These are phyloP conservation scores for Rhizopus delemar DNA, from an alignment of 371 early-diverging fungal species.

Conservation along the genomic window DNA sequence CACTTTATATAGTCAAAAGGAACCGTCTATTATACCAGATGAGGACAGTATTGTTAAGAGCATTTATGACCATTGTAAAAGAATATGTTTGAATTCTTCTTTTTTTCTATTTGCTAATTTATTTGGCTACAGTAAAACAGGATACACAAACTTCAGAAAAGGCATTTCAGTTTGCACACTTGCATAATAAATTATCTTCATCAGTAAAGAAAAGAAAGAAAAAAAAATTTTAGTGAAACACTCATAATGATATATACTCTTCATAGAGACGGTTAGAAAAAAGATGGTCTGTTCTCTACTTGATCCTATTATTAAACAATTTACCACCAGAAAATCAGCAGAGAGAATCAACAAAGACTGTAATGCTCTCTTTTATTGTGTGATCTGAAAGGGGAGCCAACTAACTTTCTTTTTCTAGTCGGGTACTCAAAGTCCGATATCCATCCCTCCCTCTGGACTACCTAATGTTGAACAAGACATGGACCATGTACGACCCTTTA, in stretches of 20 bases:
- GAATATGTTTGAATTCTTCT: not conserved
- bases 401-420: not conserved
- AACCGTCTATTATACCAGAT: constrained; percentile 60
- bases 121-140: constrained; percentile 40
- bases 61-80: constrained; percentile 68
- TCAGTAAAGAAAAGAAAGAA: constrained; percentile 36
- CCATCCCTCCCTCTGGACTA: constrained; percentile 12
- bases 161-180: constrained; percentile 67
- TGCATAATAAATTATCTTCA: constrained; percentile 63
- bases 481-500: constrained; percentile 20
- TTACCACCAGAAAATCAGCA: not conserved
- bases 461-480: constrained; percentile 13
- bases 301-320: constrained; percentile 61
- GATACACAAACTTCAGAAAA: constrained; percentile 48
- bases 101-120: not conserved
- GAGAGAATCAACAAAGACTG: not conserved
- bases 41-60: constrained; percentile 62
- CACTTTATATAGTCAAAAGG: constrained; percentile 17
- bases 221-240: not conserved
- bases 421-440: not conserved
- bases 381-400: not conserved
- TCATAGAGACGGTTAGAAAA: constrained; percentile 48
- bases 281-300: constrained; percentile 76
- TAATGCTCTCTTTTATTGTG: constrained; percentile 1
- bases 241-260: not conserved